A percentile compares a stretch with the other conserved stretches of the same genome.
Evolutionary conservation across 495 filamentous ascomycete species (phyloP).

Genomic region (Halenospora varia): DNA sequence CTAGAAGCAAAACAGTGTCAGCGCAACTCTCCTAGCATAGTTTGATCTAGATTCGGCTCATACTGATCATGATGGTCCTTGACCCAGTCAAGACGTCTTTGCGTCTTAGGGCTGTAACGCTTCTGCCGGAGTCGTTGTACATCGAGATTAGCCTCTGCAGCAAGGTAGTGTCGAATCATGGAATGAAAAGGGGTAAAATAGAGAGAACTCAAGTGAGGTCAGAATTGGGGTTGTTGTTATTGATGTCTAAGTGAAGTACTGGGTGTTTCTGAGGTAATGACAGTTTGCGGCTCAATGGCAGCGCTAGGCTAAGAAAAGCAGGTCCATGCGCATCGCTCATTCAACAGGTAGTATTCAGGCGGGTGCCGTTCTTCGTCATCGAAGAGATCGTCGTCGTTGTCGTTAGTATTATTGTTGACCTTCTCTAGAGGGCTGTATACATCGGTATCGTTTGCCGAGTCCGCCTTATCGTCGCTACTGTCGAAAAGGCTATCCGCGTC

Average conservation of each 20-base stretch:
- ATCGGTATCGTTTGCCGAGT: slow-evolving; percentile 10
- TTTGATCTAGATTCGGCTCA: not conserved
- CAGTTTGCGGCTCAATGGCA: no score
- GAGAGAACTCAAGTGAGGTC: no score
- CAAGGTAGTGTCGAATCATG: not conserved
- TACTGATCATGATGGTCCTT: slow-evolving; percentile 7
- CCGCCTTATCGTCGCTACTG: slow-evolving; percentile 12
- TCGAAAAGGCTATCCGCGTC: slow-evolving; percentile 15
- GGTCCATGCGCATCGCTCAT: no score
- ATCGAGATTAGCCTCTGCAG: slow-evolving; percentile 4
- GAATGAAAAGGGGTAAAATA: slow-evolving; percentile 10
- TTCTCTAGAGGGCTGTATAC: slow-evolving; percentile 1
- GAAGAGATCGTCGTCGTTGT: slow-evolving; percentile 12
- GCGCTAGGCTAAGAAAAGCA: no score
- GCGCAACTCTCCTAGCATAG: slow-evolving; percentile 9
- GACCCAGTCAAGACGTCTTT: slow-evolving; percentile 8
- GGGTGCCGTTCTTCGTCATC: slow-evolving; percentile 14
- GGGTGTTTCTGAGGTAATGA: no score
- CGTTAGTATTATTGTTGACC: not conserved
- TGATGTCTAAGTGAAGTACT: no score
- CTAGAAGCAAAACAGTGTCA: slow-evolving; percentile 23
- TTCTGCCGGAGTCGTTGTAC: slow-evolving; percentile 13
- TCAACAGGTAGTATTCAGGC: slow-evolving; percentile 9
- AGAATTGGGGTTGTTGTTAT: no score
- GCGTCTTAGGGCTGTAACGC: slow-evolving; percentile 13